Base-by-base conservation (phyloP, 2,329 filamentous ascomycete species). In the Hawksworthiomyces lignivorus region DNA sequence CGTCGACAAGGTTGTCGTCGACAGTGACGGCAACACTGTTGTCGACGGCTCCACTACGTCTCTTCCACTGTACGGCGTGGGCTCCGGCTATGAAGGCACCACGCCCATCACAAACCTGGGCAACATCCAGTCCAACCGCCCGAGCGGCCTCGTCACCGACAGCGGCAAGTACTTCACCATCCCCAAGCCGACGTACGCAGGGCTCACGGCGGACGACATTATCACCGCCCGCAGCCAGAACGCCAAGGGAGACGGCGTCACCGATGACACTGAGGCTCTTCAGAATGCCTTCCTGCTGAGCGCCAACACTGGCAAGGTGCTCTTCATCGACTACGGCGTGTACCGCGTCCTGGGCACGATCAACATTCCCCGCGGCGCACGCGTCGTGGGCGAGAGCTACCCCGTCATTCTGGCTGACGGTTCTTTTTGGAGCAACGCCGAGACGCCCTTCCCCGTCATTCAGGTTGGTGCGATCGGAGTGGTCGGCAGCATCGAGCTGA, bases 121-220 rank as follows among this genome's bases (percentile, higher is more conserved):
- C 63, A 10, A 65, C 68, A 14, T 56, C 48, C 12, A 68, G 86
- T 44, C 69, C 64, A 57, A 44, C 20, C 48, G 82, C 69, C 61
- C 79, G 69, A 33, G 57, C 57, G 29, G 58, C 54, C 74, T 90
- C 3, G 63, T 84, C 3, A 20, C 20, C 7, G 63, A 70, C 32
- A 59, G 60, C 14, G 54, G 55, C 8, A 61, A 68, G 20, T 77
- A 84, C 57, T 88, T 84, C 56, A 78, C 84, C 55, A 75, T 80
- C 20, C 81, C 82, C 52, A 87, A 85, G 69, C 86, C 86, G 12
- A 76, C 86, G 51, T 92, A 92, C 56, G 73, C 77, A 41, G 60
- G 68, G 21, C 53, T 79, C 5, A 62, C 75, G 1, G 67, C 69
- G 4, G 68, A 66, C 3, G 66, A 70, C 4, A 87, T 90, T 54